Base-by-base conservation (phyloP, 192 early-diverging fungal genomes). In the Coemansia sp. region DNA sequence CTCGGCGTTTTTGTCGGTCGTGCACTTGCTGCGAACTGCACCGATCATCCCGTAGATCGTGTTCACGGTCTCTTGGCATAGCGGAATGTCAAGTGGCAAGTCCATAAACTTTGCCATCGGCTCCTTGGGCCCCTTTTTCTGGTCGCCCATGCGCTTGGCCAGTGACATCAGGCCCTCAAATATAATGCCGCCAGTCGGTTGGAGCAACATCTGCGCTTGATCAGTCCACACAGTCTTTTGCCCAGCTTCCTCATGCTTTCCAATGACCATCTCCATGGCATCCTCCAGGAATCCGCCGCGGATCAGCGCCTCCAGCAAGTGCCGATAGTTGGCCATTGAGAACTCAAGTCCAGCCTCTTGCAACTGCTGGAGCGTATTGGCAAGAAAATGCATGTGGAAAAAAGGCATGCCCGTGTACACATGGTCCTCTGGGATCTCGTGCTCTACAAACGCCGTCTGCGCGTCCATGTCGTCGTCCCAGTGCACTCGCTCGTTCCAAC, bases 401-500 rank as follows among this genome's bases (percentile, higher is more conserved):
- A 78, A 60, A 26, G 70, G 70, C 39, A 68, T 54, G 3, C 69
- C 69, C 0, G 66, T 65, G 32, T 67, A 78, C 11, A 72, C 63
- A 40, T 72, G 62, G 69, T 72, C 75, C 8, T 72, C 70, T 3
- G 75, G 75, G 7, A 72, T 35, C 0, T 68, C 56, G 35, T 60
- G 65, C 32, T 62, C 52, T 8, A 56, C 62, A 63, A 72, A 78
- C n/a, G 37, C 40, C 15, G 29, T 48, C n/a, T 68, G 56, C 24
- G 68, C 53, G 15, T 18, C 34, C 69, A 78, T 62, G 46, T 74
- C 71, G 15, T 80, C 63, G 17, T 67, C 72, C 76, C 76, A 80
- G 32, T 80, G 71, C 24, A 80, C 68, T 9, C 72, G 66, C 67
- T 80, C 71, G 59, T 70, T 70, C 76, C 76, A 80, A 0, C 56